Evolutionary conservation across 176 grass and related monocot species (phyloP), one percentile per base, ranked within the genome.

Genomic region (Aegilops speltoides): DNA sequence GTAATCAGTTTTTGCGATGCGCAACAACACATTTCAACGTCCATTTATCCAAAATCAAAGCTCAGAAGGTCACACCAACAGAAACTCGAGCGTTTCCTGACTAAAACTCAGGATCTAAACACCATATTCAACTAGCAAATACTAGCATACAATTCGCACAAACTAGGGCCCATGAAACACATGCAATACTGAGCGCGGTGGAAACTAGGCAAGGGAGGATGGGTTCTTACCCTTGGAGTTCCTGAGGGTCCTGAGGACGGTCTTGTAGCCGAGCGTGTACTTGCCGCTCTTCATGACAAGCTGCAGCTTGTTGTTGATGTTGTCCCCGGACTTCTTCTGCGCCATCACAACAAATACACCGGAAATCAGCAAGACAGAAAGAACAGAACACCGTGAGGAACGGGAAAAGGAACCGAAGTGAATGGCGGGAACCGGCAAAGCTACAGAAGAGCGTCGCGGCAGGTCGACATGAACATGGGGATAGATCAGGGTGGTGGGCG

Each of bases 201-300:
- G 8, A 25, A 40, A 8, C 1, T 52, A 24, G 0, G 19, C 4
- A 36, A 52, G 59, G 33, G 5, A 56, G 5, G 14, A 23, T 13
- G 37, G 15, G 3, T 6, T 61, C 77, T 84, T 87, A 99, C 97
- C 89, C 88, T 96, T 99, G 33, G 97, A 99, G 87, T 64, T 96
- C 78, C 97, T 86, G 73, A 96, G 92, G 17, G 92, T 91, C 87
- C 88, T 90, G 88, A 98, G 91, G 68, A 98, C 97, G 13, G 97
- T 98, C 88, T 96, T 96, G 88, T 94, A 98, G 40, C 96, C 96
- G 41, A 98, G 93, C 22, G 93, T 98, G 86, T 94, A 98, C 88
- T 96, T 99, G 50, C 97, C 94, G 23, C 97, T 96, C 94, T 96
- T 99, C 97, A 99, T 96, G 59, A 98, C 96, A 56, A 98, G 92